Evolutionary conservation across 2,329 filamentous ascomycete species (phyloP), one percentile per base, ranked within the genome.

Genomic region (Decorospora gaudefroyi): DNA sequence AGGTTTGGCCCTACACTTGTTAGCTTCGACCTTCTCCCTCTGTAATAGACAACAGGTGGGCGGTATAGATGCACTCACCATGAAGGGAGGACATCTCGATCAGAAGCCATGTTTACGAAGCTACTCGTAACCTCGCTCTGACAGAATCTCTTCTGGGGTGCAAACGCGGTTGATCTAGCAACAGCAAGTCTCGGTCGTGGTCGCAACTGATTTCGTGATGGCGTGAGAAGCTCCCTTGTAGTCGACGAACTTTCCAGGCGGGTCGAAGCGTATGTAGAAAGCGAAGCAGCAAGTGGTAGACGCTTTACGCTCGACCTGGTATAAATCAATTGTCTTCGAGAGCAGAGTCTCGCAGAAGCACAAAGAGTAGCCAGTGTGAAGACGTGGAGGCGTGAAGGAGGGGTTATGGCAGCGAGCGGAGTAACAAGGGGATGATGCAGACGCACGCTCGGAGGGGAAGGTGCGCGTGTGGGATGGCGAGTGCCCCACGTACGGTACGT

Each of bases 1-100:
- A 2, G 93, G 90, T 75, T 90, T 92, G 67, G 92, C 83, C 65
- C 82, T 85, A 31, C 11, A 10, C 6, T n/a, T 39, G 53, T 68
- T 26, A 68, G 60, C 39, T 26, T 28, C 7, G 6, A 6, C 6
- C 2, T 17, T n/a, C 15, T 13, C 17, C 4, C 11, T 16, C 12
- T 37, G 7, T 12, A 12, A 15, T 15, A 1, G n/a, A 8, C 21
- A 3, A 3, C 12, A 12, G 29, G n/a, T 42, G 9, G 8, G 13
- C 4, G 9, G 18, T 19, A 17, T 9, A 42, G 16, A 15, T 4
- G 2, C 16, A 53, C 71, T 63, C 52, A 75, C 74, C 71, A 71
- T 48, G 69, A 62, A 7, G 74, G 71, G 31, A 76, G 70, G 42
- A 76, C 69, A 45, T 76, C 74, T 47, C 74, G 65, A 51, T 76